Evolutionary conservation across 2,329 filamentous ascomycete species (phyloP).

Genomic region (Trichoderma lentiforme): DNA sequence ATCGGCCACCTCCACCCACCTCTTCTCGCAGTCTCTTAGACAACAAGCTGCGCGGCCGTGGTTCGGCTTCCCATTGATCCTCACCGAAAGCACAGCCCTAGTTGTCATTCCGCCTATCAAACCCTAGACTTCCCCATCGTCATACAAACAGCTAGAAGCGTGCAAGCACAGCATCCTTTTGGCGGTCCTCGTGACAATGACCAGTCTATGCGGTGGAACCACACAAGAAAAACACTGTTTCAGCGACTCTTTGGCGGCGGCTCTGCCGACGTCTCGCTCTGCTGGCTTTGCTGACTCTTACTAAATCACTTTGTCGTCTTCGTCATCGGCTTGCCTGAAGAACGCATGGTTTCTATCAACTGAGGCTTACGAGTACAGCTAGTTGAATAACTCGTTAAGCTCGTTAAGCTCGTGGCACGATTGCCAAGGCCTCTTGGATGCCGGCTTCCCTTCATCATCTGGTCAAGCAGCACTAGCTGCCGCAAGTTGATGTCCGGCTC

Average conservation of each 20-base stretch:
- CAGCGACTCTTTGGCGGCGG: not conserved
- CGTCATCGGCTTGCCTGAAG: not conserved
- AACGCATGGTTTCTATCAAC: not conserved
- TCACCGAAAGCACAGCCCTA: conserved; percentile 15
- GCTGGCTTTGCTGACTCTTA: not conserved
- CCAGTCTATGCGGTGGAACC: conserved; percentile 5
- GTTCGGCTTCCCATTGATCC: not conserved
- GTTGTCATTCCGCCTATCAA: conserved; percentile 15
- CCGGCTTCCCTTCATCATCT: not conserved
- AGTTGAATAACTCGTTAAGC: not conserved
- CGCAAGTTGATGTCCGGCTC: not conserved
- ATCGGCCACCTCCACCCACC: not conserved
- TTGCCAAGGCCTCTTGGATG: not conserved
- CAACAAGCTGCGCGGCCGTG: not conserved
- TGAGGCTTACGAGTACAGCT: not conserved
- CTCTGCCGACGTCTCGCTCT: not conserved
- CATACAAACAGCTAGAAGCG: not conserved
- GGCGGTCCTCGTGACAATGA: conserved; percentile 13
- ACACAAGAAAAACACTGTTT: not conserved
- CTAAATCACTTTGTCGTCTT: not conserved
- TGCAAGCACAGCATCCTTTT: conserved; percentile 1
- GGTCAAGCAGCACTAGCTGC: not conserved
- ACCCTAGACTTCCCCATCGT: conserved; percentile 15
- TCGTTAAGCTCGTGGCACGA: not conserved
- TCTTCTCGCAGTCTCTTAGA: not conserved